A percentile compares a stretch with the other conserved stretches of the same genome.
These are phyloP conservation scores for Diaporthe batatas DNA, from an alignment of 2,329 filamentous ascomycete genomes.

Conservation along the genomic window DNA sequence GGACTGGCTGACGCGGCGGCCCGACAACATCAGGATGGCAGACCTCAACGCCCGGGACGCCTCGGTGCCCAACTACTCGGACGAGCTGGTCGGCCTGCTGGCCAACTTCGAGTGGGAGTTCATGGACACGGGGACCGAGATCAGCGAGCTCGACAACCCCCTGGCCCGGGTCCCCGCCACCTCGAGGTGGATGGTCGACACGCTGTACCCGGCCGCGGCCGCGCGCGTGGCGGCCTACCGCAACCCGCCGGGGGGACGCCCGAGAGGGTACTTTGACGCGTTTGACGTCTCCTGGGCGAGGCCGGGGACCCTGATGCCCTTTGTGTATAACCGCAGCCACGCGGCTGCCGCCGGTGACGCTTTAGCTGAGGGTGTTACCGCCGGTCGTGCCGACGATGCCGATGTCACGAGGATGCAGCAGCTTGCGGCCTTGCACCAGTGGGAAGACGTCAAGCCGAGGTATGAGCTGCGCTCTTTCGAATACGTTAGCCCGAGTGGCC, in stretches of 20 bases:
- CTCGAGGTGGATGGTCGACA: constrained; percentile 14
- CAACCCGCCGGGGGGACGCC: background rate
- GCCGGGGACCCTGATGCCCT: background rate
- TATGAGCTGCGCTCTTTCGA: constrained; percentile 19
- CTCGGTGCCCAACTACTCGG: constrained; percentile 2
- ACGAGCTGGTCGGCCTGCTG: background rate
- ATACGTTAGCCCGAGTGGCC: background rate
- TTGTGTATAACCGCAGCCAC: background rate
- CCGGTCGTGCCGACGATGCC: too few species aligned
- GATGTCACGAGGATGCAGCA: background rate
- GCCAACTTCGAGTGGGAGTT: background rate
- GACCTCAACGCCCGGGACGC: background rate
- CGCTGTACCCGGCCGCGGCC: constrained; percentile 3
- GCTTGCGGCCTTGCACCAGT: background rate
- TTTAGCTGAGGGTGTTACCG: background rate
- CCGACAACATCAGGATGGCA: constrained; percentile 3
- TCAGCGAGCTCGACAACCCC: background rate
- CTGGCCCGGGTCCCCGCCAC: background rate
- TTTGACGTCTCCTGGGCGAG: constrained; percentile 28
- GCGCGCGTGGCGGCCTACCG: background rate
- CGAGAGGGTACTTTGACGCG: constrained; percentile 6
- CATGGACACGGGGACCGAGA: background rate
- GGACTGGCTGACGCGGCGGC: background rate
- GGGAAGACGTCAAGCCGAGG: constrained; percentile 19
- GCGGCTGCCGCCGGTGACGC: background rate